Evolutionary conservation across 345 rosid genomes (phyloP).

Genomic region (Lumnitzera racemosa): DNA sequence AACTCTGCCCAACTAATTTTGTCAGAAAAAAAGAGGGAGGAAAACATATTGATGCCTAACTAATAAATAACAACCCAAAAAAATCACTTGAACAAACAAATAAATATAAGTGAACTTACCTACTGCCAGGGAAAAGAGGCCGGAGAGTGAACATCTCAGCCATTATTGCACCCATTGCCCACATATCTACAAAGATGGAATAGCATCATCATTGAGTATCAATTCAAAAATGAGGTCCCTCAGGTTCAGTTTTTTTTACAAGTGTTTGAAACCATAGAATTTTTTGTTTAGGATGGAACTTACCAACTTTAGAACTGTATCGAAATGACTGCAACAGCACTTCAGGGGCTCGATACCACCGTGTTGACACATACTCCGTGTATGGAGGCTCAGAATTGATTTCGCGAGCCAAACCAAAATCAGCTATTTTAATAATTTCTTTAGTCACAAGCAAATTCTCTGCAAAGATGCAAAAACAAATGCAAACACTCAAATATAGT

Average conservation of each 20-base stretch:
- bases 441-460: slow-evolving; percentile 33
- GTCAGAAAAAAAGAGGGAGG: background rate
- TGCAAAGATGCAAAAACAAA: slow-evolving; percentile 6
- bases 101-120: slow-evolving; percentile 12
- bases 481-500: background rate
- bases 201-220: background rate
- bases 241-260: background rate
- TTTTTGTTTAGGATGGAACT: slow-evolving; percentile 5
- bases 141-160: slow-evolving; percentile 30
- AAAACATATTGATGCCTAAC: background rate
- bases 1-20: too few relatives aligned
- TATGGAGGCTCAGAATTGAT: slow-evolving; percentile 30
- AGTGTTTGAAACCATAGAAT: background rate
- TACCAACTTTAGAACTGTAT: slow-evolving; percentile 37
- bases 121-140: slow-evolving; percentile 37
- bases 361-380: slow-evolving; percentile 30
- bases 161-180: slow-evolving; percentile 56
- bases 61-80: background rate
- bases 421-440: slow-evolving; percentile 33
- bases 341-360: slow-evolving; percentile 50
- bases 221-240: background rate
- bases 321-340: slow-evolving; percentile 22
- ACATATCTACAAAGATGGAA: slow-evolving; percentile 26
- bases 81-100: background rate
- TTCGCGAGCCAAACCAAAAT: slow-evolving; percentile 40